Percentiles rank a stretch among this genome's conserved stretches.
Evolutionary conservation across 1,284 basidiomycete genomes (phyloP).

Genomic region (Meira miltonrushii): DNA sequence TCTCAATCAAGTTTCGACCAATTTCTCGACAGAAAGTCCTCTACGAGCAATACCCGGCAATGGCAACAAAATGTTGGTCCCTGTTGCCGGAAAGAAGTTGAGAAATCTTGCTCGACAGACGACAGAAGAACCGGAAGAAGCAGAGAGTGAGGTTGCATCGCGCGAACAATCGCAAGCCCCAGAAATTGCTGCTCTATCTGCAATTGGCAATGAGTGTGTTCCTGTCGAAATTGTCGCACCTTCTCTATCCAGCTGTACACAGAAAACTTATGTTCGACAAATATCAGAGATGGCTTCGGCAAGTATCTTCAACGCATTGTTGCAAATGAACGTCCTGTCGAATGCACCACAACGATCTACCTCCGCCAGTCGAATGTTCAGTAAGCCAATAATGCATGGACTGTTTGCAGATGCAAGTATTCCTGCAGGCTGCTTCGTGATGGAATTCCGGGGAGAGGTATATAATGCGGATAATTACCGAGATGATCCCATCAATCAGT

Average conservation of each 20-base stretch:
- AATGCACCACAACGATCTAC: conserved; percentile 40
- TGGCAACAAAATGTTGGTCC: conserved; percentile 4
- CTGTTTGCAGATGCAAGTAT: conserved; percentile 53
- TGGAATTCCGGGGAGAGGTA: conserved; percentile 51
- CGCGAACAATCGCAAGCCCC: neutral
- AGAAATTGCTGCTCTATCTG: conserved; percentile 21
- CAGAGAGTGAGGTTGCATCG: neutral
- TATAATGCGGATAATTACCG: conserved; percentile 50
- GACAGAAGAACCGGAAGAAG: neutral
- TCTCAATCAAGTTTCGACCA: conserved; percentile 29
- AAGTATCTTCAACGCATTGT: conserved; percentile 42
- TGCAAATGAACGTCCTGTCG: conserved; percentile 26
- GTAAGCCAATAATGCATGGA: conserved; percentile 53
- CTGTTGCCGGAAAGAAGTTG: conserved; percentile 7
- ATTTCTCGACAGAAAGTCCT: conserved; percentile 27
- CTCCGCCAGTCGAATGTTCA: conserved; percentile 55
- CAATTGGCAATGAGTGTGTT: conserved; percentile 38
- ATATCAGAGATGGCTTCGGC: conserved; percentile 46
- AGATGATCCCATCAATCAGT: conserved; percentile 59
- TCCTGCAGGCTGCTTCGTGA: conserved; percentile 53
- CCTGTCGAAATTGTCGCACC: conserved; percentile 33
- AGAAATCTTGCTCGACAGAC: neutral
- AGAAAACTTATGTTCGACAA: conserved; percentile 35
- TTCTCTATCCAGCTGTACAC: conserved; percentile 22
- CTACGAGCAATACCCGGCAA: conserved; percentile 17